Conservation (phyloP, 352 stramenopile species). For the Phytophthora pistaciae region DNA sequence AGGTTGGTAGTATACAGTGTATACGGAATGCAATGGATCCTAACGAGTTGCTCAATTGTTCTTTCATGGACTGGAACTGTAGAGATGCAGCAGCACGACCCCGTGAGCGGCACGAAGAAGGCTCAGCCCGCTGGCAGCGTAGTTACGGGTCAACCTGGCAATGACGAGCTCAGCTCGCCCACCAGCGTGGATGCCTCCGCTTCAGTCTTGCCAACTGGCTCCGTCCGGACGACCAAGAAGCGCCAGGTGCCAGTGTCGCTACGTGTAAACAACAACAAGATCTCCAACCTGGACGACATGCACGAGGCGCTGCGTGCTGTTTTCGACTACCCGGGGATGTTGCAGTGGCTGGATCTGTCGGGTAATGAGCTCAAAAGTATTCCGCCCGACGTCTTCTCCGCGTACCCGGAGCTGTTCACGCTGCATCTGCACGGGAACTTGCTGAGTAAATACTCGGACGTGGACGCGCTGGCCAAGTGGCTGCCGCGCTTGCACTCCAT, state of each 20-base stretch:
- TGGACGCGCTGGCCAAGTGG: slow-evolving; percentile 56
- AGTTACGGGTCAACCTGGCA: not conserved
- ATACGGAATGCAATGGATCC: too few species aligned
- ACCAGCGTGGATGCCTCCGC: slow-evolving; percentile 1
- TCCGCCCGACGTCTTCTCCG: slow-evolving; percentile 43
- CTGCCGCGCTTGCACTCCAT: slow-evolving; percentile 70
- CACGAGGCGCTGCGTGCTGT: slow-evolving; percentile 55
- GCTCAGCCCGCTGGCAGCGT: not conserved
- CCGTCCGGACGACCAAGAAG: slow-evolving; percentile 15
- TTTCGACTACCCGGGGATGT: slow-evolving; percentile 52
- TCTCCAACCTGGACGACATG: slow-evolving; percentile 60
- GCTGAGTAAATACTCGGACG: slow-evolving; percentile 68
- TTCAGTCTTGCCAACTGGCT: not conserved
- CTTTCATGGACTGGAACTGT: not conserved
- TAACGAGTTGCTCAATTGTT: not conserved
- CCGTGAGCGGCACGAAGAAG: slow-evolving; percentile 67
- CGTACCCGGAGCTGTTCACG: slow-evolving; percentile 64
- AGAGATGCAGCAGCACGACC: slow-evolving; percentile 75
- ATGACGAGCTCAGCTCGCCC: slow-evolving; percentile 10
- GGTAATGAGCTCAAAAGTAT: slow-evolving; percentile 59
- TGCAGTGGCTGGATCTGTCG: slow-evolving; percentile 79
- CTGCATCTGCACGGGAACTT: slow-evolving; percentile 83
- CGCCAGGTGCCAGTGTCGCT: slow-evolving; percentile 45
- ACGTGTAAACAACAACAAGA: slow-evolving; percentile 76
- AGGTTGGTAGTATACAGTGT: slow-evolving; percentile 37